Evolutionary conservation across 257 asterid species (phyloP), one percentile per base, ranked within the genome.

Genomic region (Solanum virginianum): DNA sequence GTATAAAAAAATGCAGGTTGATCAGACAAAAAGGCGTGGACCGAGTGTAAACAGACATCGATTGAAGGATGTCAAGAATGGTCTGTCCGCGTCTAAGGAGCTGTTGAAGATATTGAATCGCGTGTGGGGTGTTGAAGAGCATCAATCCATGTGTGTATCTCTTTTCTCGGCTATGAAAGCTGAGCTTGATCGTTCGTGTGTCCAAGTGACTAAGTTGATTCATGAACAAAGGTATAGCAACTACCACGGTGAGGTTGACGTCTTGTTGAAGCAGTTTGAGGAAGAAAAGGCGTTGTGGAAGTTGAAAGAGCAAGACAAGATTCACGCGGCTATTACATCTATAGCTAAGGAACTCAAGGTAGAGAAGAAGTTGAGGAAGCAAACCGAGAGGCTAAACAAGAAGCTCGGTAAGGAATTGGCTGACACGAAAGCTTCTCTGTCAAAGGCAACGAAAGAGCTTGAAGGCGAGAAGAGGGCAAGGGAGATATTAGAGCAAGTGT

Each of bases 371-470:
- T 87, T 95, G 80, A 95, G 94, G 92, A 86, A 92, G 49, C 99
- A 95, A 88, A 91, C 98, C 1, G 99, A 97, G 91, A 89, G 98
- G 80, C 85, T 97, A 69, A 97, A 94, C 91, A 92, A 94, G 89
- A 94, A 95, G 86, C 99, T 97, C 2, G 99, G 99, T 60, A 86
- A 72, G 66, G 99, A 95, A 86, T 87, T 97, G 84, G 93, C 95
- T 1, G 98, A 92, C 55, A 90, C 94, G 8, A 94, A 94, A 86
- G 90, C 55, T 24, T 89, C 89, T 53, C 86, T 96, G 18, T 81
- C 86, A 13, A 90, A 88, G 90, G 88, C 90, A 14, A 82, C 18
- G 12, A 90, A 90, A 70, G 97, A 95, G 66, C 92, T 94, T 0
- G 98, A 95, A 90, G 89, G 91, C 12, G 99, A 94, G 80, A 97